Percentiles rank a stretch among this genome's conserved stretches.
Conservation (phyloP, 164 flowering plant species). For the Vitis labrusca region DNA sequence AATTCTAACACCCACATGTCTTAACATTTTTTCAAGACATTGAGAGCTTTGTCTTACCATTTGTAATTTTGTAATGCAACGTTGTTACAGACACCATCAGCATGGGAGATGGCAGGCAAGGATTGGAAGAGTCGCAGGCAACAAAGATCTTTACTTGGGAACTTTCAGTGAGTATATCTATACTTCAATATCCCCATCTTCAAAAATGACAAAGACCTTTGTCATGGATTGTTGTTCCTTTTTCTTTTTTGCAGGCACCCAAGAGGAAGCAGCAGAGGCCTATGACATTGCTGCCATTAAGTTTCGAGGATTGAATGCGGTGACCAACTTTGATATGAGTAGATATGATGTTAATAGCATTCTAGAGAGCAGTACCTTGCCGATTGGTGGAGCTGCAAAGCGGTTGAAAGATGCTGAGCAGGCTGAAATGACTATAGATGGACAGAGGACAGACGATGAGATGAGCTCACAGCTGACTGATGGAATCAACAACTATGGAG, state of each 20-base stretch:
- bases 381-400: constrained; percentile 81
- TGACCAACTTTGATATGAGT: constrained; percentile 94
- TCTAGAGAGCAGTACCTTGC: constrained; percentile 73
- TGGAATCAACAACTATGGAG: constrained; percentile 33
- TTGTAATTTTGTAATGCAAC: neutral
- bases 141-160: constrained; percentile 91
- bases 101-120: constrained; percentile 98
- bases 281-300: constrained; percentile 97
- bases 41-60: no score
- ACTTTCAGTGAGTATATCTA: constrained; percentile 71
- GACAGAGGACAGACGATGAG: constrained; percentile 25
- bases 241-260: constrained; percentile 55
- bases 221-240: neutral
- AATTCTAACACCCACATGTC: no score
- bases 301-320: constrained; percentile 88
- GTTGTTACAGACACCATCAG: constrained; percentile 74
- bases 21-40: no score
- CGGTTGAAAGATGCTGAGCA: constrained; percentile 69
- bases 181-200: no score
- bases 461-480: constrained; percentile 34
- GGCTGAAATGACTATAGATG: constrained; percentile 35
- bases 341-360: constrained; percentile 86
- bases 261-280: constrained; percentile 98
- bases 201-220: no score
- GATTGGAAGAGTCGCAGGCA: constrained; percentile 92